A percentile compares a stretch with the other conserved stretches of the same genome.
phyloP scores from a whole-genome alignment of 2,329 filamentous ascomycete genomes.

The Aspergillus fischeri region DNA sequence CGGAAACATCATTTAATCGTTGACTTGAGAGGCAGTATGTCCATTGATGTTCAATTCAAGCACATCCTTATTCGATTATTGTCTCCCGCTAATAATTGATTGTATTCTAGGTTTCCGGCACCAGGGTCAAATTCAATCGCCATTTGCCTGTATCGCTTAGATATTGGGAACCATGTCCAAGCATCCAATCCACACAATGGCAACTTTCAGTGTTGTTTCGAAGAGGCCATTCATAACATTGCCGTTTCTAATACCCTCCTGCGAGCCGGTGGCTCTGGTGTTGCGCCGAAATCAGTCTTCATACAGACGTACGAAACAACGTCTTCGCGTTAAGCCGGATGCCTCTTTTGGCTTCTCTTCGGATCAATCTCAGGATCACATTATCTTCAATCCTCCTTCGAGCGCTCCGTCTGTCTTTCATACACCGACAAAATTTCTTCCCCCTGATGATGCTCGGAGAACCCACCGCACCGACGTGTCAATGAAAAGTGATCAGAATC shows the following conservation, averaged over 20 bases:
- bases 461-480: constrained; percentile 40
- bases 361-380: constrained; percentile 46
- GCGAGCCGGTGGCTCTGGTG: constrained; percentile 28
- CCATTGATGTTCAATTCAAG: background rate
- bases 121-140: background rate
- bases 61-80: background rate
- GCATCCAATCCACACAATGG: constrained; percentile 18
- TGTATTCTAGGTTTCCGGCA: background rate
- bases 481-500: constrained; percentile 11
- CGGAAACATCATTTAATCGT: background rate
- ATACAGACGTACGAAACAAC: constrained; percentile 48
- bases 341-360: constrained; percentile 43
- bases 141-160: background rate
- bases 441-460: constrained; percentile 53
- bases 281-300: constrained; percentile 46
- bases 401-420: constrained; percentile 60
- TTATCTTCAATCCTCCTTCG: constrained; percentile 64
- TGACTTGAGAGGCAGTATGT: background rate
- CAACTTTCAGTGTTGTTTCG: constrained; percentile 24
- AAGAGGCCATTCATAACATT: constrained; percentile 34
- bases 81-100: background rate
- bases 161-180: background rate
- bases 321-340: constrained; percentile 50
- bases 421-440: constrained; percentile 63
- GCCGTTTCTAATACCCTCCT: constrained; percentile 39